These are phyloP conservation scores for Zizania latifolia DNA, from an alignment of 176 grass and related monocot genomes.

Conservation along the genomic window DNA sequence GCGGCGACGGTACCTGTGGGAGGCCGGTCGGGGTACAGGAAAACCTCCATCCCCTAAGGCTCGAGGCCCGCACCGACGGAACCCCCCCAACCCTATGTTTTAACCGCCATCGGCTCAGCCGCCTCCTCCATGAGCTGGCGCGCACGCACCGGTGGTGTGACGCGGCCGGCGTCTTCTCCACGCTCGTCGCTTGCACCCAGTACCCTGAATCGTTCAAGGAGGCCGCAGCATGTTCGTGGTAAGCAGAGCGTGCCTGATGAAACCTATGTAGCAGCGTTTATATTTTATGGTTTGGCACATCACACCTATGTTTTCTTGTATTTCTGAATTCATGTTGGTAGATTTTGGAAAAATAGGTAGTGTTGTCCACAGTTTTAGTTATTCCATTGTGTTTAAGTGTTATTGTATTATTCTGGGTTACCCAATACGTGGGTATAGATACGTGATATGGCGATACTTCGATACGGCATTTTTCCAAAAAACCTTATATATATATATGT, in stretches of 20 bases:
- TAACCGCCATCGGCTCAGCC: conserved; percentile 32
- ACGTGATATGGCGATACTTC: too few species aligned
- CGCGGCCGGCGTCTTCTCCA: conserved; percentile 34
- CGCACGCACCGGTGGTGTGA: conserved; percentile 45
- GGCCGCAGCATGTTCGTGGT: conserved; percentile 46
- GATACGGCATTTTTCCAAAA: too few species aligned
- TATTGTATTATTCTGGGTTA: too few species aligned
- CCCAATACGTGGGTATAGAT: too few species aligned
- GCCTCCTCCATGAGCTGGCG: conserved; percentile 28
- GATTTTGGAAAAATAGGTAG: background rate
- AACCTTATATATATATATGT: too few species aligned
- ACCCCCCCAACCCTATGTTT: conserved; percentile 6
- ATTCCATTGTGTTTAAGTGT: background rate
- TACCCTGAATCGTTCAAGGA: conserved; percentile 20
- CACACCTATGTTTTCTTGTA: background rate
- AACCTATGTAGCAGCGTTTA: background rate
- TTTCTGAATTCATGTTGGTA: background rate
- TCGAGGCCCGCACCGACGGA: background rate
- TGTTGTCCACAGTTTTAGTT: background rate
- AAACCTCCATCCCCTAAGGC: background rate
- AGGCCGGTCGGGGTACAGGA: background rate
- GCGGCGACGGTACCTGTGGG: background rate
- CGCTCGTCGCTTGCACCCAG: conserved; percentile 18
- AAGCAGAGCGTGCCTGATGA: background rate
- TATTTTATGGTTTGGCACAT: conserved; percentile 33